Conservation (phyloP, 257 asterid genomes). For the Solanum ossicruentum region DNA sequence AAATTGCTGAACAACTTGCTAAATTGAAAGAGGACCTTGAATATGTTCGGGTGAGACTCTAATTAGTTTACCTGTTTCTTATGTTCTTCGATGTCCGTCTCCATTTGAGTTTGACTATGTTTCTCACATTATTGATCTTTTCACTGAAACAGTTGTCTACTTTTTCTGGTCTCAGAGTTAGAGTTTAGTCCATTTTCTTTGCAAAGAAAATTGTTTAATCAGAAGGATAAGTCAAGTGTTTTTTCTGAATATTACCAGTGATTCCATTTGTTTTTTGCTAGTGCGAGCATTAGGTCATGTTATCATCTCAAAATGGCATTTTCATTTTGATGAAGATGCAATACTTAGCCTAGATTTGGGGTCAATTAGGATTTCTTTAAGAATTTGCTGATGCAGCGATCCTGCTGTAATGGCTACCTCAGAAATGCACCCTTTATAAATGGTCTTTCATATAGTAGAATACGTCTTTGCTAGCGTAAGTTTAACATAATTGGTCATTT, state of each 20-base stretch:
- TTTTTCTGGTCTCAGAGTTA: not conserved
- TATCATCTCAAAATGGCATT: not conserved
- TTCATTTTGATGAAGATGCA: not conserved
- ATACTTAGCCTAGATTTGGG: not conserved
- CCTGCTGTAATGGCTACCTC: not conserved
- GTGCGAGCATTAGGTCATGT: not conserved
- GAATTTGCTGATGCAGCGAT: not conserved
- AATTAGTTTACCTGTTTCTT: not conserved
- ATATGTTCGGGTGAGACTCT: slow-evolving; percentile 65
- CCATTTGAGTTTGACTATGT: not conserved
- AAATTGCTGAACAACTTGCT: slow-evolving; percentile 53
- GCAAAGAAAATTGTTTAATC: not conserved
- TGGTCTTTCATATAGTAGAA: not conserved
- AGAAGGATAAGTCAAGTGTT: not conserved
- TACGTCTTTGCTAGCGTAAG: not conserved
- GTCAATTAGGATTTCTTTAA: not conserved
- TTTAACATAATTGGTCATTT: not conserved
- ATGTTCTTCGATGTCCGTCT: not conserved
- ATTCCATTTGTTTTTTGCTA: not conserved
- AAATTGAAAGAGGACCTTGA: slow-evolving; percentile 87
- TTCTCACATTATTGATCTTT: not conserved
- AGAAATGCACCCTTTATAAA: not conserved
- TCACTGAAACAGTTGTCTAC: not conserved
- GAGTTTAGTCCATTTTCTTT: not conserved
- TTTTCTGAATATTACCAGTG: not conserved